Evolutionary conservation across 2,329 filamentous ascomycete species (phyloP), one percentile per base, ranked within the genome.

Genomic region (Didymella lethalis): DNA sequence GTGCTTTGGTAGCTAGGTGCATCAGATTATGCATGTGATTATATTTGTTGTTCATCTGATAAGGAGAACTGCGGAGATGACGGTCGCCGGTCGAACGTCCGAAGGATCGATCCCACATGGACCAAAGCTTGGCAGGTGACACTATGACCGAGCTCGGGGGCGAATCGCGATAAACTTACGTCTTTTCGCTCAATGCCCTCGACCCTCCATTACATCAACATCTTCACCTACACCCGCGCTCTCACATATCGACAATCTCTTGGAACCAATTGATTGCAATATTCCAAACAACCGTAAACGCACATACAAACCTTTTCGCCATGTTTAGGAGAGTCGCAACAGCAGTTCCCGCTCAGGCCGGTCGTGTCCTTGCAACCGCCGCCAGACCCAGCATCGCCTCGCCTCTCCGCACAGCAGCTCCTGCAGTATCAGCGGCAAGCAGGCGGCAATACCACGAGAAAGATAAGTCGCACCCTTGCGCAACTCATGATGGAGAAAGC

Each of bases 361-460:
- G 80, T 77, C 77, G 82, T 71, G 76, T 82, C 60, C 78, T 83
- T 65, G 77, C 82, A 60, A 78, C 80, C 64, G 78, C 80, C 64
- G 76, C 80, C 69, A 76, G 83, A 64, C 80, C 84, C 62, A 78
- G 79, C 71, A 78, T 84, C 71, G 75, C 78, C 63, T 78, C 80
- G 62, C 77, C 77, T 72, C 70, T 82, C 73, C 75, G 78, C 66
- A 73, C 77, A 74, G 72, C 78, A 68, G 74, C 78, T 64, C 75
- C 79, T 70, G 75, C 78, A 66, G 70, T 78, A 65, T 70, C 74
- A 64, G 64, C 74, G 62, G 64, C 70, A 58, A 69, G 76, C 58
- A 73, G 80, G 76, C 77, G 86, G 68, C 78, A 78, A 64, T 89
- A 89, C 75, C 87, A 89, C 72, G 87, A 89, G 77, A 89, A 89